phyloP scores from a whole-genome alignment of 2,329 filamentous ascomycete species.

The Neocatenulostroma microsporum region DNA sequence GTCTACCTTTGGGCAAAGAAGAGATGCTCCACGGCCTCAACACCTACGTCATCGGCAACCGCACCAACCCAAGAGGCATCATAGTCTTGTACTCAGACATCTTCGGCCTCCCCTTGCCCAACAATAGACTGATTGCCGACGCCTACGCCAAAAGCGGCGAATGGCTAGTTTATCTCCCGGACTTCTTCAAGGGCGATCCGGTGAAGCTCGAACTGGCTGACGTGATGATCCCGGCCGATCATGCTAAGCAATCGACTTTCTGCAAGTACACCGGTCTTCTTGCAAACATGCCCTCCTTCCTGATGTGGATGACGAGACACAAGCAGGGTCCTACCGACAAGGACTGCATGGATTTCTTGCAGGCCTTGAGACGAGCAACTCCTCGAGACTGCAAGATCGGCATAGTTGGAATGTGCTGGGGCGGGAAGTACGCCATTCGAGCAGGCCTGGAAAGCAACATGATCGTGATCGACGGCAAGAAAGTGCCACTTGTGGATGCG shows the following conservation, averaged over 20 bases:
- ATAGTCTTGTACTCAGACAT: conserved; percentile 28
- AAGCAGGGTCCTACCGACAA: conserved; percentile 26
- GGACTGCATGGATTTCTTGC: conserved; percentile 25
- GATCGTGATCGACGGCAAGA: conserved; percentile 30
- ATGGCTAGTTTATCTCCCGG: conserved; percentile 28
- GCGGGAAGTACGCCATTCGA: conserved; percentile 30
- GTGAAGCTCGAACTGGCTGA: conserved; percentile 29
- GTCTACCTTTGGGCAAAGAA: conserved; percentile 31
- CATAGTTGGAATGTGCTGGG: conserved; percentile 34
- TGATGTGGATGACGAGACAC: conserved; percentile 31
- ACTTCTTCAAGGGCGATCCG: conserved; percentile 29
- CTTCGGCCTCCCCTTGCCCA: conserved; percentile 25
- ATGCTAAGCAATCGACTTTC: conserved; percentile 28
- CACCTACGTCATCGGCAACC: conserved; percentile 34
- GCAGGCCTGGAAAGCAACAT: conserved; percentile 26
- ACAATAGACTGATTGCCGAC: conserved; percentile 30
- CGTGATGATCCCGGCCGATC: conserved; percentile 31
- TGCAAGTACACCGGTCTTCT: conserved; percentile 35
- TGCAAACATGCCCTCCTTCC: conserved; percentile 25
- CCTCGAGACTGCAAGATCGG: conserved; percentile 27
- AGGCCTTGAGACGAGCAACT: conserved; percentile 28
- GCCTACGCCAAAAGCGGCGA: conserved; percentile 25
- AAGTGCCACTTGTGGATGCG: conserved; percentile 32
- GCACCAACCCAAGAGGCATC: conserved; percentile 22
- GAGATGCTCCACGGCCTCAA: conserved; percentile 31